These are phyloP conservation scores for Fusarium chuoi DNA, from an alignment of 2,329 filamentous ascomycete species.

Conservation along the genomic window DNA sequence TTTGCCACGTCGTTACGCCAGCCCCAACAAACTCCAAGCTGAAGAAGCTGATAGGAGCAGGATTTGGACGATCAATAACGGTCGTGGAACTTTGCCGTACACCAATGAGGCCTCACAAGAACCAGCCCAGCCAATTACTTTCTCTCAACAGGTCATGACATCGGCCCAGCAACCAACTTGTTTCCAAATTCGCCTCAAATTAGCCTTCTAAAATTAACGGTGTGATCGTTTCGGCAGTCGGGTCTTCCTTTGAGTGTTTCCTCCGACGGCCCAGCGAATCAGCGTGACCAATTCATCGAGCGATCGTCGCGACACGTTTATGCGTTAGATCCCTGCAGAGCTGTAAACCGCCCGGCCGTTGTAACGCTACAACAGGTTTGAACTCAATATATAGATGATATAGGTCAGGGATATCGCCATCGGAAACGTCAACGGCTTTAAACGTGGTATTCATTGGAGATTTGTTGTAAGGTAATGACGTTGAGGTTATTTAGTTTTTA, in stretches of 20 bases:
- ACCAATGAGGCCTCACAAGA: background rate
- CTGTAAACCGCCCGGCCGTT: constrained; percentile 9
- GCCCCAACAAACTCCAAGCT: background rate
- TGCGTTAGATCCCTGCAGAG: constrained; percentile 30
- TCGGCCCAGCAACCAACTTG: constrained; percentile 1
- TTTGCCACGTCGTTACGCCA: background rate
- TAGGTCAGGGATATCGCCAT: constrained; percentile 25
- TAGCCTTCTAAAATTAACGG: background rate
- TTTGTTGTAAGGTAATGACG: constrained; percentile 23
- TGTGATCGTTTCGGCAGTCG: constrained; percentile 14
- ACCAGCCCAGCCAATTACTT: background rate
- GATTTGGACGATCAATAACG: background rate
- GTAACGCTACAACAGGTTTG: constrained; percentile 37
- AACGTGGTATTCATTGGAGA: background rate
- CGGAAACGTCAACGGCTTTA: constrained; percentile 28
- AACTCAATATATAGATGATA: constrained; percentile 7
- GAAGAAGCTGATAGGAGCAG: background rate
- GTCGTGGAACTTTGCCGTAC: background rate
- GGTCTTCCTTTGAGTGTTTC: constrained; percentile 17
- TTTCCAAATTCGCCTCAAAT: background rate
- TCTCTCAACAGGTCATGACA: background rate
- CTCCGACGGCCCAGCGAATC: constrained; percentile 24
- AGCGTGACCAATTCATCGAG: background rate
- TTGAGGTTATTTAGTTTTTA: background rate
- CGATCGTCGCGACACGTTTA: constrained; percentile 21